These are phyloP conservation scores for Leptographium galeiforme DNA, from an alignment of 2,329 filamentous ascomycete species.

Conservation along the genomic window DNA sequence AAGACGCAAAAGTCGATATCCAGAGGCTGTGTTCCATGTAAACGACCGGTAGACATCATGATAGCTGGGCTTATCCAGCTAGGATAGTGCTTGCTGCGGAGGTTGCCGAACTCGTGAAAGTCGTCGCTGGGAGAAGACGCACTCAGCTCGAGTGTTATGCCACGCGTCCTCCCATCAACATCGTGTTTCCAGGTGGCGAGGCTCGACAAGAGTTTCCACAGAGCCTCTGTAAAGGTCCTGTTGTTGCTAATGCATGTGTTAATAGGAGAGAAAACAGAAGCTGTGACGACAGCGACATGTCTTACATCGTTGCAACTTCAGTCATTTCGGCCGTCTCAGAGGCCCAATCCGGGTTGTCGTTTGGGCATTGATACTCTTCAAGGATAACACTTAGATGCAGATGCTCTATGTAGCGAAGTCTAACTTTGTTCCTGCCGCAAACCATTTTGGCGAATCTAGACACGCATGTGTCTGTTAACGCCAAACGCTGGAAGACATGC, in stretches of 20 bases:
- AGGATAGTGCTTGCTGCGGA: neutral
- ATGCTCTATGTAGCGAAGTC: neutral
- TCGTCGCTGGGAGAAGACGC: neutral
- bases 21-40: neutral
- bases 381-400: neutral
- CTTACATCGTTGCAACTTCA: neutral
- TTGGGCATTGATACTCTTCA: neutral
- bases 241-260: neutral
- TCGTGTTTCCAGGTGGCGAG: neutral
- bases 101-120: neutral
- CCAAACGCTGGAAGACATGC: neutral
- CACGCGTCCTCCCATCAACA: neutral
- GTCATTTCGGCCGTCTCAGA: too few relatives aligned
- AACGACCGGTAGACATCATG: neutral
- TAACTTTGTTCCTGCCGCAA: neutral
- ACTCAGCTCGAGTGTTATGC: neutral
- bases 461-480: neutral
- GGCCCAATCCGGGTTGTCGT: too few relatives aligned
- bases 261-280: neutral
- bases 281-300: neutral
- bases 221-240: neutral
- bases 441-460: neutral
- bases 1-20: neutral
- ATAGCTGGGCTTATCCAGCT: too few relatives aligned
- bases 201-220: neutral